Base-by-base conservation (phyloP, 78 protist species). In the Chrysochromulina parva region DNA sequence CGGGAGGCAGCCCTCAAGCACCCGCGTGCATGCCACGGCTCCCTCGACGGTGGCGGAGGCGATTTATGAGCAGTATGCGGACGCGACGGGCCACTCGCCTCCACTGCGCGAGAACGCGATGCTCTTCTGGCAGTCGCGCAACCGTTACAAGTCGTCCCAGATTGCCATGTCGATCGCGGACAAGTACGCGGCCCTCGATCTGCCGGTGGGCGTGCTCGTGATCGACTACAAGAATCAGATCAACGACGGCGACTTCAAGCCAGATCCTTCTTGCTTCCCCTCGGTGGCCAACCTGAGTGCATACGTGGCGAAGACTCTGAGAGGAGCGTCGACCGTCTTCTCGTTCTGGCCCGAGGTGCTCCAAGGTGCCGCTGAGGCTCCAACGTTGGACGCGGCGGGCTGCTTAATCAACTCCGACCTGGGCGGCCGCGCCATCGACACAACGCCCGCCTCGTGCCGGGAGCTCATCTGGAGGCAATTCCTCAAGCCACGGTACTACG, bases 71-170 rank as follows among this genome's bases (percentile, higher is more conserved):
- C 67, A 88, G 53, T 88, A 88, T 28, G 90, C 67, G 6, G 80
- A 66, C 67, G 90, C 90, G 65, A 59, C 69, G 2, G 90, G 90
- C 38, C 90, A 88, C 67, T 76, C 90, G 14, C 67, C 67, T 2
- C 81, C 90, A 11, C 2, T 88, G 80, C 90, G 74, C 14, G 48
- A 10, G n/a, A 17, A 20, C 22, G 60, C 78, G 50, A n/a, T 67
- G 28, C 26, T 47, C 22, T 88, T 88, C 82, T 58, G 60, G 60
- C 90, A 88, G 74, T n/a, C 54, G 19, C 60, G 67, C 55, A 67
- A 88, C 66, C 60, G 90, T 2, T 88, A 88, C 69, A 47, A 19
- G n/a, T 58, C 60, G n/a, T 67, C 60, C 19, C 38, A 28, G 9
- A 73, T 58, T 20, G 69, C 67, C 48, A 14, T 88, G 28, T 14